Evolutionary conservation across 345 rosid species (phyloP).

Genomic region (Brassica cretica): DNA sequence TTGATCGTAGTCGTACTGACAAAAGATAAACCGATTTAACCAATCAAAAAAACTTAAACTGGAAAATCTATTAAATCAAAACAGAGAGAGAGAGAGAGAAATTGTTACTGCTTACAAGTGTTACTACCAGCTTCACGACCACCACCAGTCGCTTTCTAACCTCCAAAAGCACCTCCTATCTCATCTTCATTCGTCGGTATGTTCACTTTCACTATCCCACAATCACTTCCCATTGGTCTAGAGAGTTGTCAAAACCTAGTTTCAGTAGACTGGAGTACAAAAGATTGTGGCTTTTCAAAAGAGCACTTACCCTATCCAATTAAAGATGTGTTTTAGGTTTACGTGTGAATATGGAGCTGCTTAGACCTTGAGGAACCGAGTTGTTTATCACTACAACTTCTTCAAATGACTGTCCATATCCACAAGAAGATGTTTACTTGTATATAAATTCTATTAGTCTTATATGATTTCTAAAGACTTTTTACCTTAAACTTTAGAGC

Average conservation of each 20-base stretch:
- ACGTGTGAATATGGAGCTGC: slow-evolving; percentile 89
- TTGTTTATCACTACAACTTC: slow-evolving; percentile 91
- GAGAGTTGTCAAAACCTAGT: background rate
- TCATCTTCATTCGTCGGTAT: slow-evolving; percentile 99
- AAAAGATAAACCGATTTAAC: background rate
- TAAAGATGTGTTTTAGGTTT: slow-evolving; percentile 72
- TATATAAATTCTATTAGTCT: background rate
- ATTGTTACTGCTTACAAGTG: slow-evolving; percentile 96
- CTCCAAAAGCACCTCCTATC: slow-evolving; percentile 97
- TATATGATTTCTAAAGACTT: background rate
- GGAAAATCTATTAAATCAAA: background rate
- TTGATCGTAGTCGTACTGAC: slow-evolving; percentile 94
- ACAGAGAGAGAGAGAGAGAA: background rate
- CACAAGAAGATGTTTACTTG: background rate
- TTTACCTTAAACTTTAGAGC: slow-evolving; percentile 82
- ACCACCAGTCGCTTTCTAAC: slow-evolving; percentile 94
- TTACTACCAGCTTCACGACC: slow-evolving; percentile 99
- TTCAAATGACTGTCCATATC: slow-evolving; percentile 53
- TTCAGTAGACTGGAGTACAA: background rate
- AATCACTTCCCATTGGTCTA: slow-evolving; percentile 94
- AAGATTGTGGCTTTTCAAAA: background rate
- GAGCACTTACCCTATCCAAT: slow-evolving; percentile 76
- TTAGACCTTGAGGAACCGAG: slow-evolving; percentile 93
- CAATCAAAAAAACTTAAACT: background rate
- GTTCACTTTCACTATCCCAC: slow-evolving; percentile 93